A percentile compares a stretch with the other conserved stretches of the same genome.
These are phyloP conservation scores for Claviceps fusiformis DNA, from an alignment of 2,329 filamentous ascomycete genomes.

Conservation along the genomic window DNA sequence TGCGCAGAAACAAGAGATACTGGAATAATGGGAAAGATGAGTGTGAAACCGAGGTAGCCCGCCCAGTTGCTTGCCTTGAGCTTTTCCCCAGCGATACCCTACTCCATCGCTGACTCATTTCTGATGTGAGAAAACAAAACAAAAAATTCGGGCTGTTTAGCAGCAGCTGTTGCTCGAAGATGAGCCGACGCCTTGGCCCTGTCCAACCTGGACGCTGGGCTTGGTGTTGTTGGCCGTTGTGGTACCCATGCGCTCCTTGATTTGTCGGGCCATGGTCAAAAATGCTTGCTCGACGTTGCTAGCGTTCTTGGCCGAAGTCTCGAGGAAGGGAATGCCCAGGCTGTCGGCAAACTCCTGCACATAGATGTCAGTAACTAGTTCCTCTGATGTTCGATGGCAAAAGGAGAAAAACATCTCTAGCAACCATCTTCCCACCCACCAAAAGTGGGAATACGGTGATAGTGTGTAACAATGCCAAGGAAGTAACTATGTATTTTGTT, in stretches of 20 bases:
- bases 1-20: constrained; percentile 18
- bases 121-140: neutral
- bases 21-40: constrained; percentile 15
- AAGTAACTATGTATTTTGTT: neutral
- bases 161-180: constrained; percentile 81
- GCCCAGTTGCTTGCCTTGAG: constrained; percentile 17
- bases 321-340: constrained; percentile 96
- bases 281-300: constrained; percentile 99
- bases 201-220: constrained; percentile 89
- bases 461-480: neutral
- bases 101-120: constrained; percentile 1
- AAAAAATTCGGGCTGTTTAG: constrained; percentile 37
- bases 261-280: constrained; percentile 98
- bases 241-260: constrained; percentile 99
- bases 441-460: neutral
- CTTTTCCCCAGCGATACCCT: constrained; percentile 9
- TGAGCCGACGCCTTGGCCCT: constrained; percentile 85
- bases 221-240: constrained; percentile 95
- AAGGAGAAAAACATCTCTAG: neutral
- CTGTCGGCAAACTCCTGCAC: constrained; percentile 92
- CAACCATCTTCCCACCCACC: neutral
- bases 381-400: neutral
- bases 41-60: constrained; percentile 9
- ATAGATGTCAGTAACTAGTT: constrained; percentile 9
- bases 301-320: constrained; percentile 98